Evolutionary conservation across 352 stramenopile genomes (phyloP).

Genomic region (Phytophthora sansomeana): DNA sequence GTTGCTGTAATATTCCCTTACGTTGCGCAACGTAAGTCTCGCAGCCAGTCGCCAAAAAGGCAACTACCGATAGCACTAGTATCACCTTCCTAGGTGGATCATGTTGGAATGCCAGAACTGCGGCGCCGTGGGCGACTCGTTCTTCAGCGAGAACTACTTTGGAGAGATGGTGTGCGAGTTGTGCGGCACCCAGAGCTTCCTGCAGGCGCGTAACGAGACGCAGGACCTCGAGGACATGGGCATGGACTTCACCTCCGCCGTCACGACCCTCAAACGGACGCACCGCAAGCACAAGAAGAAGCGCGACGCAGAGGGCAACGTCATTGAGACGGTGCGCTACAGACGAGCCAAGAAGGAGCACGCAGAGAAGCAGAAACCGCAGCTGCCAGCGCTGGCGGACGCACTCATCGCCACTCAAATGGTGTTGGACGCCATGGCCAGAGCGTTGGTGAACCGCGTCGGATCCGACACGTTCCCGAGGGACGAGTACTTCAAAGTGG

Average conservation of each 20-base stretch:
- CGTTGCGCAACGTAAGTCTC: not conserved
- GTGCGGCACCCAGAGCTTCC: constrained; percentile 84
- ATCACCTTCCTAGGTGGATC: constrained; percentile 1
- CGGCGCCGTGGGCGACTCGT: constrained; percentile 72
- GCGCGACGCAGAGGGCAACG: constrained; percentile 20
- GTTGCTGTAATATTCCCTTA: not conserved
- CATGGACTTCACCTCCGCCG: constrained; percentile 46
- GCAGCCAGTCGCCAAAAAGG: constrained; percentile 14
- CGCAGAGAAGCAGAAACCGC: constrained; percentile 2
- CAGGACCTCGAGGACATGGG: constrained; percentile 83
- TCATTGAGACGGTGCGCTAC: not conserved
- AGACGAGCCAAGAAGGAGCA: constrained; percentile 16
- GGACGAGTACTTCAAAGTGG: constrained; percentile 53
- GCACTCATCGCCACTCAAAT: constrained; percentile 71
- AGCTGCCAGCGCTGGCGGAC: constrained; percentile 54
- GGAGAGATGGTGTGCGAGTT: constrained; percentile 88
- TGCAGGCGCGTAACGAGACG: constrained; percentile 85
- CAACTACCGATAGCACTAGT: not conserved
- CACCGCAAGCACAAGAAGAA: constrained; percentile 31
- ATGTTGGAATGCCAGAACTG: constrained; percentile 85
- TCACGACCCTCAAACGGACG: constrained; percentile 47
- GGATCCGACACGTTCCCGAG: constrained; percentile 47
- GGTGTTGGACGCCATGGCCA: constrained; percentile 63
- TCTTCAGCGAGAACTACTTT: constrained; percentile 89
- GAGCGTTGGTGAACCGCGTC: constrained; percentile 47